Percentiles rank a stretch among this genome's conserved stretches.
Evolutionary conservation across 1,284 basidiomycete species (phyloP).

Genomic region (Boletellus deceptivus): DNA sequence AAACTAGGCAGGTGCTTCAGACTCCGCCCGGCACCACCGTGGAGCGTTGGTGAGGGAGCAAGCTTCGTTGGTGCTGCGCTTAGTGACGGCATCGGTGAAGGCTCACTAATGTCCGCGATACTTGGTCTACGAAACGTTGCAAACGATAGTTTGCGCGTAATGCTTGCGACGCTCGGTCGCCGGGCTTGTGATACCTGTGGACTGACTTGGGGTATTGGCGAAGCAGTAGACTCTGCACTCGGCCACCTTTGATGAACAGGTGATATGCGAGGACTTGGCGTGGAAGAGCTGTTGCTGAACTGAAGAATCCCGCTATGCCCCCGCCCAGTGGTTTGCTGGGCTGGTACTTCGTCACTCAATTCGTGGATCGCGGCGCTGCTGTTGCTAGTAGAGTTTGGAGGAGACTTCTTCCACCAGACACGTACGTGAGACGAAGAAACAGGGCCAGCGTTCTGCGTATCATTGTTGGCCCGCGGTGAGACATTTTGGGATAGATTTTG

Average conservation of each 20-base stretch:
- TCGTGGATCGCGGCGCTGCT: constrained; percentile 11
- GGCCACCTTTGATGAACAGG: constrained; percentile 22
- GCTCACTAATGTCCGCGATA: constrained; percentile 17
- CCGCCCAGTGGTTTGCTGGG: constrained; percentile 8
- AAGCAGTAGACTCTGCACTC: constrained; percentile 18
- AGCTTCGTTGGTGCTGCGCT: constrained; percentile 16
- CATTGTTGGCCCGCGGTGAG: constrained; percentile 5
- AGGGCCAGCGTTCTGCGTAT: constrained; percentile 4
- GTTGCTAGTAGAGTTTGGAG: constrained; percentile 9
- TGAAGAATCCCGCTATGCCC: constrained; percentile 10
- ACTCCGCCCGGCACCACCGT: constrained; percentile 4
- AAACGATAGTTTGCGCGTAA: constrained; percentile 33
- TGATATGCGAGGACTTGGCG: constrained; percentile 20
- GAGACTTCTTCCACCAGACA: constrained; percentile 34
- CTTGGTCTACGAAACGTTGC: constrained; percentile 28
- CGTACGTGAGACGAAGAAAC: constrained; percentile 21
- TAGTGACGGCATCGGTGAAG: constrained; percentile 17
- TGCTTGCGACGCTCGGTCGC: constrained; percentile 29
- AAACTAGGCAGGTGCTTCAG: constrained; percentile 27
- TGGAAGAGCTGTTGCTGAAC: constrained; percentile 15
- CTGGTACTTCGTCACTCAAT: constrained; percentile 3
- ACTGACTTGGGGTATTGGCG: constrained; percentile 10
- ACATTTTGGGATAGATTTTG: constrained; percentile 1
- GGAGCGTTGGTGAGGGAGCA: constrained; percentile 18
- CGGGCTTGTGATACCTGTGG: constrained; percentile 12